phyloP scores from a whole-genome alignment of 345 rosid species.

The Physaria fendleri region DNA sequence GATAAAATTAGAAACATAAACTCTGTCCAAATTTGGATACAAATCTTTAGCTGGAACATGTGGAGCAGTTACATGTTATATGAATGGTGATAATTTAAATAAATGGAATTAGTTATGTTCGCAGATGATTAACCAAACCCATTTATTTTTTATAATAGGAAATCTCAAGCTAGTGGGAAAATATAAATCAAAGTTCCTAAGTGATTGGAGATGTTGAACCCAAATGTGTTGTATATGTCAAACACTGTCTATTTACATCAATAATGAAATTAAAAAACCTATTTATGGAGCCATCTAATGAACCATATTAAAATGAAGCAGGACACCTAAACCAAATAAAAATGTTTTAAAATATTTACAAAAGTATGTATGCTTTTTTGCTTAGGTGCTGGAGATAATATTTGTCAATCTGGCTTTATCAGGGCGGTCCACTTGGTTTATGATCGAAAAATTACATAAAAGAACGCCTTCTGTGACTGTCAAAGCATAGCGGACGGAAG shows the following conservation, averaged over 20 bases:
- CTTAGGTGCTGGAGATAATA: not conserved
- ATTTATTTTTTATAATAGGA: not conserved
- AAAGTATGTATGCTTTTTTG: slow-evolving; percentile 18
- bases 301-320: slow-evolving; percentile 3
- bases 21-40: slow-evolving; percentile 1
- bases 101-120: slow-evolving; percentile 15
- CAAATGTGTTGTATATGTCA: slow-evolving; percentile 2
- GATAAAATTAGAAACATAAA: too few species aligned
- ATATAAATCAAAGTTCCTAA: slow-evolving; percentile 1
- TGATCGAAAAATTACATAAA: too few species aligned
- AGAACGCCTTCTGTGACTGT: too few species aligned
- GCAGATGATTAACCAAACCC: slow-evolving; percentile 16
- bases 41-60: too few species aligned
- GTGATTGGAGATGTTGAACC: slow-evolving; percentile 23
- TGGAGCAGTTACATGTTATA: slow-evolving; percentile 16
- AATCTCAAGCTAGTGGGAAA: not conserved
- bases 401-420: not conserved
- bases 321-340: slow-evolving; percentile 18
- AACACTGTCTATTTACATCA: not conserved
- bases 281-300: not conserved
- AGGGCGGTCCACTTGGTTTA: too few species aligned
- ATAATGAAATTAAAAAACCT: not conserved
- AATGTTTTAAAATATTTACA: not conserved
- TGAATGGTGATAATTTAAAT: slow-evolving; percentile 4
- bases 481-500: too few species aligned